Base-by-base conservation (phyloP, 2,329 filamentous ascomycete species). In the Coleophoma cylindrospora region DNA sequence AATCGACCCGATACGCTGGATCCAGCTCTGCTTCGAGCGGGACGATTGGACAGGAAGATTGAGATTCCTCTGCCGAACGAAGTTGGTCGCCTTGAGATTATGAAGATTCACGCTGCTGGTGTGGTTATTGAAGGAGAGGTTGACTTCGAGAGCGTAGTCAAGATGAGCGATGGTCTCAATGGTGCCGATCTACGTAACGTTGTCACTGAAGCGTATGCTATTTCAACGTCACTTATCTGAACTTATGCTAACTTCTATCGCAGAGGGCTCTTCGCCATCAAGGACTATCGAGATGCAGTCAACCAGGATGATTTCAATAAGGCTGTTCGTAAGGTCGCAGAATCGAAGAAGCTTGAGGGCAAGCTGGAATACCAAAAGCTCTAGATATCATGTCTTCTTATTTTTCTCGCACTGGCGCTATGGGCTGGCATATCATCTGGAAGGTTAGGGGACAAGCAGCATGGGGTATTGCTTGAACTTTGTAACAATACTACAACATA, bases 301-400 rank as follows among this genome's bases (percentile, higher is more conserved):
- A 97, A 89, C 73, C 94, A 99, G 70, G 94, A 99, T 64, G 94
- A 99, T 67, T 96, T 97, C 83, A 99, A 96, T 77, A 96, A 96
- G 74, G 94, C 94, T 4, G 94, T 99, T 49, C 86, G 94, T 60
- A 99, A 99, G 81, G 87, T 99, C 60, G 91, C 89, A 14, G 94
- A 99, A 72, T 80, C 89, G 54, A 99, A 99, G 89, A 99, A 99
- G 74, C 74, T 99, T 63, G 94, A 99, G 72, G 92, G 94, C 71
- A 97, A 97, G 76, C 79, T 97, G 45, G 92, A 97, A 71, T 97
- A 96, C 74, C 87, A 95, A 81, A 96, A 96, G 75, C 76, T 96
- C 73, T 96, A 85, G 61, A 56, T 43, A 12, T 44, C 37, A 44
- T 38, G 47, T 50, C 43, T 17, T 49, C 41, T 49, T 55, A 48